Conservation (phyloP, 2,329 filamentous ascomycete species). For the Colletotrichum chlorophyti region DNA sequence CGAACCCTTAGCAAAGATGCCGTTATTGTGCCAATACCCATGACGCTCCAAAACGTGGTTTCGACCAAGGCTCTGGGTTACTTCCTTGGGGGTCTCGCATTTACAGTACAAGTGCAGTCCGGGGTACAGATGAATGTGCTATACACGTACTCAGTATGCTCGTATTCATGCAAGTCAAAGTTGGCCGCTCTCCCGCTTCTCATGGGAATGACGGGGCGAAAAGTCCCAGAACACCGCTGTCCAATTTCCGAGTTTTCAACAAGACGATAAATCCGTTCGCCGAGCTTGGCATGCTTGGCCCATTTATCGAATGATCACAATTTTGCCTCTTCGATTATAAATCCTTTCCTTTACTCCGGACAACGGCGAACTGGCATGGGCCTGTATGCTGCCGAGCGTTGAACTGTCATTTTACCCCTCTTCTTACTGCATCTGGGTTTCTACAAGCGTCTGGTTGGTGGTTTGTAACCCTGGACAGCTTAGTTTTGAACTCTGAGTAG, state of each 20-base stretch:
- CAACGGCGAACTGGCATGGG: background rate
- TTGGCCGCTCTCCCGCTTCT: no score
- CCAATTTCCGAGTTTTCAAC: background rate
- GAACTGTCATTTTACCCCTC: background rate
- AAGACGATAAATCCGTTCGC: background rate
- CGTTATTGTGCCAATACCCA: background rate
- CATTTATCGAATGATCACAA: background rate
- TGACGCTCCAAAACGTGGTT: constrained; percentile 11
- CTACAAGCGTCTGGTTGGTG: background rate
- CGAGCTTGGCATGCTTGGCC: constrained; percentile 16
- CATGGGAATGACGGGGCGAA: no score
- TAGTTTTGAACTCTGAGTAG: background rate
- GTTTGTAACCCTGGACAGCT: background rate
- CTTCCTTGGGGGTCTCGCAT: background rate
- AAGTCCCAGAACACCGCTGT: no score
- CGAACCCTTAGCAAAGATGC: background rate
- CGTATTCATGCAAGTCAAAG: constrained; percentile 1
- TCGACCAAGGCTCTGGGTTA: background rate
- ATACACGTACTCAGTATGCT: no score
- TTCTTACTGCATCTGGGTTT: background rate
- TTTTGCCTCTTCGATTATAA: background rate
- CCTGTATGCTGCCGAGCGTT: background rate
- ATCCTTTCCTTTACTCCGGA: background rate
- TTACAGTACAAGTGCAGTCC: no score
- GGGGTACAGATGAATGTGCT: no score